Percentiles rank a stretch among this genome's conserved stretches.
phyloP scores from a whole-genome alignment of 192 early-diverging fungal genomes.

The Phlyctochytrium planicorne region DNA sequence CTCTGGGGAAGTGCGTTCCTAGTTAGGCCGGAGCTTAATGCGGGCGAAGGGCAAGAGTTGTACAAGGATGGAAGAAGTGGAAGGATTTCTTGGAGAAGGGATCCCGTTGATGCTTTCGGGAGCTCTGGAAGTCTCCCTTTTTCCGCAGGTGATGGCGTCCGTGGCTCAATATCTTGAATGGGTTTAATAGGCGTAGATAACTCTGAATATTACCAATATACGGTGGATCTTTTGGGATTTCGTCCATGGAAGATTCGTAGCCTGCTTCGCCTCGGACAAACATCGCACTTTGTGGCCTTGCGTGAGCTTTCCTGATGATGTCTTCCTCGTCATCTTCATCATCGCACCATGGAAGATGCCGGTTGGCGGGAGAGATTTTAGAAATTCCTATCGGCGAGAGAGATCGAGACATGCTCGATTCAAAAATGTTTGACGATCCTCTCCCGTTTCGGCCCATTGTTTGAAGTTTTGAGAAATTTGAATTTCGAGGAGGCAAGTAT shows the following conservation, averaged over 20 bases:
- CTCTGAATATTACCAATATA: neutral
- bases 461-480: neutral
- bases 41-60: too few relatives aligned
- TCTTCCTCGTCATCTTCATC: neutral
- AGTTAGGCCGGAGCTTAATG: neutral
- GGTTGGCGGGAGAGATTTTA: neutral
- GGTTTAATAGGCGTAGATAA: neutral
- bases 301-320: neutral
- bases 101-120: neutral
- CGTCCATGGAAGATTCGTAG: neutral
- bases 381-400: neutral
- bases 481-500: neutral
- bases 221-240: neutral
- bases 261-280: neutral
- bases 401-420: neutral
- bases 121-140: neutral
- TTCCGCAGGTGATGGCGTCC: neutral
- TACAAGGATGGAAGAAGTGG: neutral
- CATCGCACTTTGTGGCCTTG: neutral
- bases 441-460: neutral
- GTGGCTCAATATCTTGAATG: neutral
- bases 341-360: neutral
- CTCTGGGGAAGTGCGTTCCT: neutral
- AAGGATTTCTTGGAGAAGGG: neutral
- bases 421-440: neutral